Evolutionary conservation across 176 grass and related monocot genomes (phyloP).

Genomic region (Ensete ventricosum): DNA sequence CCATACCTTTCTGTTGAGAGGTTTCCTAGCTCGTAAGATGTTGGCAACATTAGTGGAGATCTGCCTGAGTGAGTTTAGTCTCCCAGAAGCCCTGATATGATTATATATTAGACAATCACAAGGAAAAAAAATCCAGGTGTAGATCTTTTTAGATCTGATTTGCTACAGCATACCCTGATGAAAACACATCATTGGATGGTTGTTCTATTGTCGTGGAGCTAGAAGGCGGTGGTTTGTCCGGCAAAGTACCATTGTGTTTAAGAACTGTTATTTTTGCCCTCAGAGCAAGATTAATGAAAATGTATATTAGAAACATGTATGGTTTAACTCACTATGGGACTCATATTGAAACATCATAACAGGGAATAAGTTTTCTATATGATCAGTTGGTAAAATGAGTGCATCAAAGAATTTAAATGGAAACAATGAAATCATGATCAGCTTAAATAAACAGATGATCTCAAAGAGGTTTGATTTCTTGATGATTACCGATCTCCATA

Average conservation of each 20-base stretch:
- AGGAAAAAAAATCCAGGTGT: no score
- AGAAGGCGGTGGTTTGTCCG: conserved; percentile 48
- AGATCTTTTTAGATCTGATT: neutral
- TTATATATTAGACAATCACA: no score
- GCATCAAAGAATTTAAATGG: neutral
- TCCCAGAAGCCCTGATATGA: conserved; percentile 39
- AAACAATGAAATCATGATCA: neutral
- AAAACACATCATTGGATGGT: conserved; percentile 34
- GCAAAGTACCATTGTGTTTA: conserved; percentile 77
- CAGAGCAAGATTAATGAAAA: neutral
- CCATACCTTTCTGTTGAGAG: conserved; percentile 59
- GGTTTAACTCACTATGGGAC: neutral
- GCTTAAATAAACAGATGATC: neutral
- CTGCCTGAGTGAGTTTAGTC: conserved; percentile 48
- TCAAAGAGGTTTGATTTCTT: no score
- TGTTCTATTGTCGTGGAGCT: conserved; percentile 46
- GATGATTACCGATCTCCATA: neutral
- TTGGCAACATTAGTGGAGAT: conserved; percentile 67
- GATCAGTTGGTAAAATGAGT: no score
- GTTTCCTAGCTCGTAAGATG: conserved; percentile 57
- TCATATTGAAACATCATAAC: neutral
- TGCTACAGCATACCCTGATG: conserved; percentile 36
- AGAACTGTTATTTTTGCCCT: conserved; percentile 32
- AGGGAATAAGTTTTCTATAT: no score
- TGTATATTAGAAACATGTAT: no score